These are phyloP conservation scores for Suillus spraguei DNA, from an alignment of 768 basidiomycete species.

Conservation along the genomic window DNA sequence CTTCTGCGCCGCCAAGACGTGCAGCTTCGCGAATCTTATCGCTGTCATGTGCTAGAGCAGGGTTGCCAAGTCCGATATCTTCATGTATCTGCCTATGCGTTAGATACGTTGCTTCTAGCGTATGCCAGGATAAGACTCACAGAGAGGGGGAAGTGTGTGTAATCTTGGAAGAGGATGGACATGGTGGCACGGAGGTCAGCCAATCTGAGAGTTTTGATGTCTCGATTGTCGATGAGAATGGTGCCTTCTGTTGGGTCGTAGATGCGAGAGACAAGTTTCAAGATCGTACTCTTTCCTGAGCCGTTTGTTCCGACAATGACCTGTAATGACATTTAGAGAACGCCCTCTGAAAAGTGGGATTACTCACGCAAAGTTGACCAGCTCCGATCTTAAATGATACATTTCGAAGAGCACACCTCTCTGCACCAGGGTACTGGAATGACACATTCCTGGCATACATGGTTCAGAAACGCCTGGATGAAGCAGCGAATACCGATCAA, in stretches of 20 bases:
- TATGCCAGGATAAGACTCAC: conserved; percentile 23
- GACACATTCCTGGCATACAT: conserved; percentile 56
- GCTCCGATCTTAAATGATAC: conserved; percentile 70
- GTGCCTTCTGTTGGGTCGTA: too few species aligned
- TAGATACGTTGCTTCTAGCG: background rate
- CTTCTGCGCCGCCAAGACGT: conserved; percentile 66
- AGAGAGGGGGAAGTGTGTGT: too few species aligned
- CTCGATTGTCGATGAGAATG: too few species aligned
- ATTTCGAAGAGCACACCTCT: conserved; percentile 52
- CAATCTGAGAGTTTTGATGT: too few species aligned
- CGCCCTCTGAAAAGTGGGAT: background rate
- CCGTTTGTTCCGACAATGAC: too few species aligned
- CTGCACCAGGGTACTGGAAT: conserved; percentile 64
- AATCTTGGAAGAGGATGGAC: too few species aligned
- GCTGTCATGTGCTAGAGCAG: conserved; percentile 51
- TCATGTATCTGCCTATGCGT: conserved; percentile 57
- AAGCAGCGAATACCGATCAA: conserved; percentile 17
- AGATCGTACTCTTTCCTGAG: too few species aligned
- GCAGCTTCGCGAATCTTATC: conserved; percentile 66
- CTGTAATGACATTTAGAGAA: conserved; percentile 21
- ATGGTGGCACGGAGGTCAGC: too few species aligned
- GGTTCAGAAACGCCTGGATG: conserved; percentile 8
- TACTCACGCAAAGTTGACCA: conserved; percentile 75
- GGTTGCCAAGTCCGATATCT: conserved; percentile 77
- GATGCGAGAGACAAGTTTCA: too few species aligned